phyloP scores from a whole-genome alignment of 1,284 basidiomycete genomes.

The Amylostereum areolatum region DNA sequence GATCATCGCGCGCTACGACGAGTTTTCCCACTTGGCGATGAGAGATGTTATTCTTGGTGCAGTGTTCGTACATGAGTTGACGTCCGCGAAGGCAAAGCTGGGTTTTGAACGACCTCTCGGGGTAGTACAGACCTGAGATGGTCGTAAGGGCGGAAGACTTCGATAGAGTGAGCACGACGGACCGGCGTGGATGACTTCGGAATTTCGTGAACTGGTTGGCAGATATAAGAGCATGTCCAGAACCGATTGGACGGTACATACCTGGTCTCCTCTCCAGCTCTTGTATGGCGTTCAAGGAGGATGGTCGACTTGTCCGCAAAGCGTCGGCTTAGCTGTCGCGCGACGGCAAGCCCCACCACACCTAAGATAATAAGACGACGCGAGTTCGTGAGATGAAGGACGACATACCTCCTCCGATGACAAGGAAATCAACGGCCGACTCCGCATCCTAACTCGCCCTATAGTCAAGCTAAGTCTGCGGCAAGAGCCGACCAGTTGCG shows the following conservation, averaged over 20 bases:
- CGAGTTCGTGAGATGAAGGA: neutral
- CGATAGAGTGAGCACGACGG: constrained; percentile 10
- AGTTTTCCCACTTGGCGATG: constrained; percentile 82
- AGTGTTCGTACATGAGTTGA: constrained; percentile 79
- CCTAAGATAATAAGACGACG: constrained; percentile 34
- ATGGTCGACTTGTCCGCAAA: constrained; percentile 76
- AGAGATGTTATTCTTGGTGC: constrained; percentile 60
- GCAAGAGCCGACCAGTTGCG: constrained; percentile 3
- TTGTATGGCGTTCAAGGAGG: constrained; percentile 76
- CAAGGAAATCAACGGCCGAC: constrained; percentile 77
- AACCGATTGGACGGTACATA: constrained; percentile 22
- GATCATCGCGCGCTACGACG: constrained; percentile 67
- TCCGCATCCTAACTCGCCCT: constrained; percentile 51
- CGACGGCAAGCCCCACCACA: constrained; percentile 85
- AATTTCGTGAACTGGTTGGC: constrained; percentile 76
- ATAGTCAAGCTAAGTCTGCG: neutral
- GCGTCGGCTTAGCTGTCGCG: constrained; percentile 63
- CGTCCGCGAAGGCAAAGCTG: constrained; percentile 84
- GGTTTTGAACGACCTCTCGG: constrained; percentile 81
- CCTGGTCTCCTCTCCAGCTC: constrained; percentile 82
- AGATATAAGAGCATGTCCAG: constrained; percentile 1
- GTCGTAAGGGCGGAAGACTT: neutral
- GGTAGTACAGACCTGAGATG: constrained; percentile 72
- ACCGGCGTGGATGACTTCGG: constrained; percentile 94
- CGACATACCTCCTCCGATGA: constrained; percentile 81